Conservation (phyloP, 2,329 filamentous ascomycete species). For the Xylariaceae sp. region DNA sequence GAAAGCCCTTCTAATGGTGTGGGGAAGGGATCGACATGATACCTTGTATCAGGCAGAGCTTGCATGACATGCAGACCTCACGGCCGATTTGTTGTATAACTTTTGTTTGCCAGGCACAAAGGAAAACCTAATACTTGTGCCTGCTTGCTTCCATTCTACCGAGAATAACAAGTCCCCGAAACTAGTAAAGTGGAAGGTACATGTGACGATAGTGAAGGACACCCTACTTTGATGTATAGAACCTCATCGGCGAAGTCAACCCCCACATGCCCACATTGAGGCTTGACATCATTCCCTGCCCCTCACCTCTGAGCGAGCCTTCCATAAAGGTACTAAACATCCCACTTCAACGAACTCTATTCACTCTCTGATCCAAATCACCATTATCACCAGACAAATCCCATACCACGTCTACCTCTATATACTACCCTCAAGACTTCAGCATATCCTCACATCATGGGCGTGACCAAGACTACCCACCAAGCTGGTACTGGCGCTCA, state of each 20-base stretch:
- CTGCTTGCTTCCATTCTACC: not conserved
- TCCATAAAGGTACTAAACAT: not conserved
- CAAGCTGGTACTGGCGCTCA: constrained; percentile 57
- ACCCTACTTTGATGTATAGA: not conserved
- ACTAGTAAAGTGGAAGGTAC: not conserved
- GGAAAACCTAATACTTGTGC: not conserved
- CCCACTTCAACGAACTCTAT: not conserved
- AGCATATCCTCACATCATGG: constrained; percentile 50
- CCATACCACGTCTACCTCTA: not conserved
- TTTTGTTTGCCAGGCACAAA: too few species aligned
- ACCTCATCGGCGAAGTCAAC: not conserved
- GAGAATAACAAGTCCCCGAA: not conserved
- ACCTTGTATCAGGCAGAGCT: not conserved
- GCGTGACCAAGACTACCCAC: constrained; percentile 65
- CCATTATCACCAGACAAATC: not conserved
- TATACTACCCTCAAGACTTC: constrained; percentile 7
- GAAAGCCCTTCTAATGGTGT: not conserved
- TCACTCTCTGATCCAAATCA: not conserved
- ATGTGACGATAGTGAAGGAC: not conserved
- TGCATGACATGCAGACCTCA: too few species aligned
- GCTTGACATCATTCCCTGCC: not conserved
- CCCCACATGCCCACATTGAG: not conserved
- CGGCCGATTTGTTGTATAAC: too few species aligned
- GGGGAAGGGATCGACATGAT: not conserved
- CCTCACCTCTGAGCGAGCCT: not conserved